Conservation (phyloP, 768 basidiomycete genomes). For the Hygrocybe punicea region DNA sequence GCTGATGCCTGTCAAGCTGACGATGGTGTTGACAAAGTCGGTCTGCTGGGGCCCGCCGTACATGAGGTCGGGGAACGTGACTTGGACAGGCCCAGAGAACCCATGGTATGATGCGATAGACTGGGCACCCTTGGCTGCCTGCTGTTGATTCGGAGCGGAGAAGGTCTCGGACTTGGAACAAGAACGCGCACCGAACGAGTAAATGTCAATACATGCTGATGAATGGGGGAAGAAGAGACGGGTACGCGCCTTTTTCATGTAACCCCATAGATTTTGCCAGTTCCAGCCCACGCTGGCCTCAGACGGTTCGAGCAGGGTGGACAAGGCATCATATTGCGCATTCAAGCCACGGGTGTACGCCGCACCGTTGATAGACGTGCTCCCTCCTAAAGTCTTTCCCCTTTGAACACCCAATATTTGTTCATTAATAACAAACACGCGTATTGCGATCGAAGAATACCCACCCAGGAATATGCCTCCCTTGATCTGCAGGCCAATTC, state of each 20-base stretch:
- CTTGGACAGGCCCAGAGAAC: constrained; percentile 50
- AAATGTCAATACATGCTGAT: not conserved
- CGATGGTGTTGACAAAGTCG: constrained; percentile 47
- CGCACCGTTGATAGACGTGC: constrained; percentile 49
- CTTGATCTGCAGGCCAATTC: constrained; percentile 44
- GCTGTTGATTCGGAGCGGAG: constrained; percentile 45
- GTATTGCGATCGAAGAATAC: constrained; percentile 10
- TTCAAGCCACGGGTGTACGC: constrained; percentile 43
- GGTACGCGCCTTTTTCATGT: constrained; percentile 49
- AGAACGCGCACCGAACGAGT: not conserved
- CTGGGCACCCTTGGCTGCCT: constrained; percentile 46
- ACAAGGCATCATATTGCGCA: constrained; percentile 46
- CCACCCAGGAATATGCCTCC: constrained; percentile 39
- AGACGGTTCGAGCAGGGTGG: constrained; percentile 20
- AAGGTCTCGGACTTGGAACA: constrained; percentile 43
- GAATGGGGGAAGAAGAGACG: too few relatives aligned
- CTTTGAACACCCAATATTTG: too few relatives aligned
- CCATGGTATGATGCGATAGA: constrained; percentile 50
- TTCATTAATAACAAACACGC: too few relatives aligned
- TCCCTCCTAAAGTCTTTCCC: constrained; percentile 47
- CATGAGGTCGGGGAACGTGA: constrained; percentile 50
- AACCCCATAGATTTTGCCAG: constrained; percentile 42
- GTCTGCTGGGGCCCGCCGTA: constrained; percentile 55
- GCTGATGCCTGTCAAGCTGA: constrained; percentile 46
- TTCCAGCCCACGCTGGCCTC: constrained; percentile 47